phyloP scores from a whole-genome alignment of 2,329 filamentous ascomycete genomes.

The Colletotrichum lupini region DNA sequence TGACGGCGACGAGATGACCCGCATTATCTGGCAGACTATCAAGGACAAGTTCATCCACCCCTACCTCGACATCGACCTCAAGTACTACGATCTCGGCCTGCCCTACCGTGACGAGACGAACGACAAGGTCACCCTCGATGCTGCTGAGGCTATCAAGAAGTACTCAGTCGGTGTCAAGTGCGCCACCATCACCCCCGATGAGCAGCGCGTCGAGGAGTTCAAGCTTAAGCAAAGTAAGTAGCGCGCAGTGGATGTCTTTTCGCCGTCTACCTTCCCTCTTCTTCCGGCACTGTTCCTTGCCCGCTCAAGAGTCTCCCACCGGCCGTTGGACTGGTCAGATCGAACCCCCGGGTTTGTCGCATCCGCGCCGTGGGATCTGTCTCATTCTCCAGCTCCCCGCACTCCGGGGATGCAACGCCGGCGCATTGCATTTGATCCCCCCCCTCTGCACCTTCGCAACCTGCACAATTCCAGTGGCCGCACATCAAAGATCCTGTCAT shows the following conservation, averaged over 20 bases:
- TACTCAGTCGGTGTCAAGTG: constrained; percentile 99
- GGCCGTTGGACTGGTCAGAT: background rate
- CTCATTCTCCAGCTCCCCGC: constrained; percentile 10
- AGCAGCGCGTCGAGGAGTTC: constrained; percentile 96
- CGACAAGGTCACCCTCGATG: constrained; percentile 94
- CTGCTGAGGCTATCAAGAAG: constrained; percentile 98
- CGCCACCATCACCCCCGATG: constrained; percentile 98
- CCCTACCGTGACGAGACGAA: constrained; percentile 96
- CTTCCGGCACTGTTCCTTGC: constrained; percentile 16
- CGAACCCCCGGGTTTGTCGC: background rate
- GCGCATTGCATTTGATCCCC: constrained; percentile 14
- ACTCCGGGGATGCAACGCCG: constrained; percentile 11
- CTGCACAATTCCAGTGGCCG: background rate
- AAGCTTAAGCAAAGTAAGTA: constrained; percentile 94
- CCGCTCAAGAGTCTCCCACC: background rate
- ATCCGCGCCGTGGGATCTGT: constrained; percentile 2
- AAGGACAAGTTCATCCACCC: constrained; percentile 99
- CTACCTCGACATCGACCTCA: constrained; percentile 96
- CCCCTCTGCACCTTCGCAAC: too few species aligned
- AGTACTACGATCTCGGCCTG: constrained; percentile 96
- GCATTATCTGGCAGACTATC: constrained; percentile 99
- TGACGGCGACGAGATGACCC: constrained; percentile 95
- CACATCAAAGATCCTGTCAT: background rate
- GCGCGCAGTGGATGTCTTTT: background rate
- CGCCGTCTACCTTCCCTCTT: background rate